Evolutionary conservation across 78 protist species (phyloP).

Genomic region (Dictyostelium intermedium): DNA sequence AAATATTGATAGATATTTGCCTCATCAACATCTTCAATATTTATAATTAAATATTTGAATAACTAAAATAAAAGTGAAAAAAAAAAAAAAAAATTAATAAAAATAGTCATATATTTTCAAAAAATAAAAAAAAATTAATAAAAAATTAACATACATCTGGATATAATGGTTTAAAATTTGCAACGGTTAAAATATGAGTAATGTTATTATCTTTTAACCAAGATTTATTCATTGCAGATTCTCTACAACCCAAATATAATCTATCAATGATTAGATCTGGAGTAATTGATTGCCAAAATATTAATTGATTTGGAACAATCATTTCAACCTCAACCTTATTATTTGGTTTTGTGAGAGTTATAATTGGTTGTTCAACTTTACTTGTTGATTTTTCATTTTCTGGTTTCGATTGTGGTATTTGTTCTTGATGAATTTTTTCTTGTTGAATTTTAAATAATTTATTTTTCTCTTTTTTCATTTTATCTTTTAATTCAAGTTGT

Average conservation of each 20-base stretch:
- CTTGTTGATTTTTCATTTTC: background rate
- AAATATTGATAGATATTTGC: constrained; percentile 27
- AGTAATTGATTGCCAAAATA: constrained; percentile 41
- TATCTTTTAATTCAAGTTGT: background rate
- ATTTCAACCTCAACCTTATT: background rate
- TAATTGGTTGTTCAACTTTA: background rate
- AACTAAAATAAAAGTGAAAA: background rate
- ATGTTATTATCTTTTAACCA: constrained; percentile 41
- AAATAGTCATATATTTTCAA: too few species aligned
- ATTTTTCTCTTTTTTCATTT: background rate
- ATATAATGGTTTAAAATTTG: constrained; percentile 59
- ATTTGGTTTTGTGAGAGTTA: background rate
- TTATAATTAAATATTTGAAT: constrained; percentile 32
- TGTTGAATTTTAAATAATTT: background rate
- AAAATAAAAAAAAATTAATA: background rate
- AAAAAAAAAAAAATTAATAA: background rate
- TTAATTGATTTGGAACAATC: background rate
- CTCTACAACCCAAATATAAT: constrained; percentile 60
- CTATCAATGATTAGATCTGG: constrained; percentile 66
- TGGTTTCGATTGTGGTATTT: background rate
- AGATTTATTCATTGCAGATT: constrained; percentile 38
- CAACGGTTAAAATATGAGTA: constrained; percentile 68
- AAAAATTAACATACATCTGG: background rate
- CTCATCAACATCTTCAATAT: constrained; percentile 60
- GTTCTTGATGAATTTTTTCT: background rate